These are phyloP conservation scores for Rubia yunnanensis DNA, from an alignment of 257 asterid species.

Conservation along the genomic window DNA sequence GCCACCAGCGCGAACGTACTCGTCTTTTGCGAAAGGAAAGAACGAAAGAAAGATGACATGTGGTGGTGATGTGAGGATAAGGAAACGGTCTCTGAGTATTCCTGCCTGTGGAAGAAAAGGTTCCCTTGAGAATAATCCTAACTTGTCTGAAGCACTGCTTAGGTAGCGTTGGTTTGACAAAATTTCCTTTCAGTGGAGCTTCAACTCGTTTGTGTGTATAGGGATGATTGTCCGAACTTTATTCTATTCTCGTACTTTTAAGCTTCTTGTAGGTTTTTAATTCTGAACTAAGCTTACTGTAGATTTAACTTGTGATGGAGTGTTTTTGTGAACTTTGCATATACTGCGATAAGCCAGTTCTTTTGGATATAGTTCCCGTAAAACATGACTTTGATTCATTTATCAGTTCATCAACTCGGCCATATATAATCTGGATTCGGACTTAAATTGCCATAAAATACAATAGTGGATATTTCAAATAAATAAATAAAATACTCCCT, in stretches of 20 bases:
- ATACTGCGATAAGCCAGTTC: neutral
- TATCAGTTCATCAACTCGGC: neutral
- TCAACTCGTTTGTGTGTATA: neutral
- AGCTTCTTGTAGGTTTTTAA: neutral
- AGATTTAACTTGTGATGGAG: neutral
- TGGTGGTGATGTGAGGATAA: slow-evolving; percentile 18
- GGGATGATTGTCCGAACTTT: neutral
- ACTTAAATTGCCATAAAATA: too few relatives aligned
- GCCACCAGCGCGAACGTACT: slow-evolving; percentile 16
- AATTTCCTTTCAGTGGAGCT: neutral
- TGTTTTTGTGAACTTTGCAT: neutral
- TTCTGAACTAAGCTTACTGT: neutral
- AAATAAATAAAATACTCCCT: too few relatives aligned
- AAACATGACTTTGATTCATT: neutral
- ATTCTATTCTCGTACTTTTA: neutral
- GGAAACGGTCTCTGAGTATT: slow-evolving; percentile 30
- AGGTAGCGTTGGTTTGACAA: neutral
- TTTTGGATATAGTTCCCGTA: neutral
- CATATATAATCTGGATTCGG: too few relatives aligned
- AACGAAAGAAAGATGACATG: slow-evolving; percentile 25
- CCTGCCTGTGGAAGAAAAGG: slow-evolving; percentile 11
- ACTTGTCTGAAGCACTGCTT: slow-evolving; percentile 7
- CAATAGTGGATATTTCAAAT: too few relatives aligned
- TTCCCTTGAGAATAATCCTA: slow-evolving; percentile 9
- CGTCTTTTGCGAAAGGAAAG: slow-evolving; percentile 24